Percentiles rank a stretch among this genome's conserved stretches.
Evolutionary conservation across 192 early-diverging fungal species (phyloP).

Genomic region (Gaertneriomyces sp.): DNA sequence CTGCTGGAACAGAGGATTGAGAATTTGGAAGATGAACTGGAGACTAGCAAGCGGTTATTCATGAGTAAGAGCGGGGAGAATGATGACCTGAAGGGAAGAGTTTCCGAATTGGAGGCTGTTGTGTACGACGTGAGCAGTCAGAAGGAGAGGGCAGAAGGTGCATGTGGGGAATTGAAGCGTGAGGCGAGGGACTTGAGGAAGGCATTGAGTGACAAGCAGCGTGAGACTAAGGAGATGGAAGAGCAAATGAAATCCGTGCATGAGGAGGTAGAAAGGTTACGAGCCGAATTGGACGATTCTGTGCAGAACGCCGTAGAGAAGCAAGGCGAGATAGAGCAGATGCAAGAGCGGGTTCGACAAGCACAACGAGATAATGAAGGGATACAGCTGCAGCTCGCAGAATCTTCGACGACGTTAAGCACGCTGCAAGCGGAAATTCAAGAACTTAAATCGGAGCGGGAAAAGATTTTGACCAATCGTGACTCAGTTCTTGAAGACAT

Average conservation of each 20-base stretch:
- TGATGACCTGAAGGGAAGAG: constrained; percentile 40
- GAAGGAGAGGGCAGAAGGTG: constrained; percentile 24
- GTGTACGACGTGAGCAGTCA: constrained; percentile 42
- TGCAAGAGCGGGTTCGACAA: constrained; percentile 22
- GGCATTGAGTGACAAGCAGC: constrained; percentile 15
- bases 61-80: constrained; percentile 50
- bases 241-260: constrained; percentile 48
- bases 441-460: constrained; percentile 21
- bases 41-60: constrained; percentile 49
- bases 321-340: constrained; percentile 38
- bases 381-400: background rate
- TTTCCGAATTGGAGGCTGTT: constrained; percentile 49
- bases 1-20: constrained; percentile 38
- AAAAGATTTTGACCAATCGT: constrained; percentile 22
- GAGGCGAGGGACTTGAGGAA: constrained; percentile 33
- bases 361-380: background rate
- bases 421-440: constrained; percentile 38
- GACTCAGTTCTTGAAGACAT: constrained; percentile 64
- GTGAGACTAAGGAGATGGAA: constrained; percentile 52
- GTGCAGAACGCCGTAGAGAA: constrained; percentile 40
- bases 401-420: constrained; percentile 33
- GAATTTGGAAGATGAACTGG: constrained; percentile 51
- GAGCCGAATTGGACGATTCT: constrained; percentile 32
- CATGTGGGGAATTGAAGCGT: constrained; percentile 30
- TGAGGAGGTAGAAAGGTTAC: constrained; percentile 45